Evolutionary conservation across 225 moss, liverwort and hornwort species (phyloP), one percentile per base, ranked within the genome.

Genomic region (Sphagnum contortum): DNA sequence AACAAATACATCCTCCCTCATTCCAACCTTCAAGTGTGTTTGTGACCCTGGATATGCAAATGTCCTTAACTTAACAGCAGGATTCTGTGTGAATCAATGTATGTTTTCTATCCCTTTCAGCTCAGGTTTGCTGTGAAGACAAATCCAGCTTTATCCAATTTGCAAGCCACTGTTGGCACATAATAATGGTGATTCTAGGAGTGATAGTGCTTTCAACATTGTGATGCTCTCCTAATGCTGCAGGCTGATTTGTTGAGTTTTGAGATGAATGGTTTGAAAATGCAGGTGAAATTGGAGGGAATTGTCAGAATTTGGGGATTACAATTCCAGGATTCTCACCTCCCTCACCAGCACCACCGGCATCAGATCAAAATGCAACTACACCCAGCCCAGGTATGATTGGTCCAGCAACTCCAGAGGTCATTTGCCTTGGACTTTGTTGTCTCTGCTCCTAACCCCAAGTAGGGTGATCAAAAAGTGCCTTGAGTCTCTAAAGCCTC

Each of bases 41-140:
- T 84, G 84, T 29, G 71, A 84, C 67, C 61, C 78, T 11, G 80
- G 80, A 1, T 84, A 81, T 12, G 77, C 84, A 0, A 84, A 84
- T 67, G 71, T 84, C 64, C 75, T 84, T 57, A 81, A 84, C 71
- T 64, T 84, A 73, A 84, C 80, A 3, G 73, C 75, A 3, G 84
- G 80, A 3, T 78, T 71, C 5, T 84, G 84, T 51, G 84, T 75
- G 3, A 80, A 69, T 67, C 63, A 78, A 0, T 84, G 84, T 84
- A 67, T 75, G 84, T 29, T 62, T 6, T 11, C 9, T 12, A 62
- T 48, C 46, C 44, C 46, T 48, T 14, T 62, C 12, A 45, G 62
- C 62, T 4, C 11, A 7, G 46, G 29, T 44, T 44, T 29, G 29
- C 29, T 29, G 29, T 29, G 29, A 29, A 29, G 29, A 29, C 12